Base-by-base conservation (phyloP, 2,329 filamentous ascomycete species). In the Chaetomiaceae sp. region DNA sequence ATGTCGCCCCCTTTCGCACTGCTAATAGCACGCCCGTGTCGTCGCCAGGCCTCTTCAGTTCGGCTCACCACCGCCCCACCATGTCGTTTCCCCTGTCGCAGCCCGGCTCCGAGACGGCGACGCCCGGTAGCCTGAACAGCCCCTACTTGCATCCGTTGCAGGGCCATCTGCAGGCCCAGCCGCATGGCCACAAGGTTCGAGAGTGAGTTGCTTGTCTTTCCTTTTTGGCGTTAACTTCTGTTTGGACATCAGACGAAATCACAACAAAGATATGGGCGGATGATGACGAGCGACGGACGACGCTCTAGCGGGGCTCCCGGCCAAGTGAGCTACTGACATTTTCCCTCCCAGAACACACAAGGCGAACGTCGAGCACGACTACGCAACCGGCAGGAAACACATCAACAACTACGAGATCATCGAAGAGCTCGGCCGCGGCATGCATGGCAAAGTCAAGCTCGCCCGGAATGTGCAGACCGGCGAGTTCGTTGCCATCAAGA, bases 371-470 rank as follows among this genome's bases (percentile, higher is more conserved):
- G 91, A 97, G 60, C 83, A 90, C 52, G 89, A 97, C 65, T 79
- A 79, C 44, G 76, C 88, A 52, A 95, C 91, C 5, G 93, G 93
- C 49, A 87, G 93, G 53, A 98, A 98, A 69, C 76, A 90, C 43
- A 95, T 98, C 73, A 98, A 98, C 61, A 86, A 96, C 62, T 98
- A 98, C 69, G 88, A 96, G 67, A 88, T 98, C 58, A 85, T 97
- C 55, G 87, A 95, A 65, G 93, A 98, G 68, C 87, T 98, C 44
- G 93, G 93, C 45, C 85, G 93, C 49, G 93, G 93, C 41, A 88
- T 95, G 59, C 93, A 98, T 64, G 93, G 93, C 60, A 98, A 97
- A 70, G 93, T 98, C 61, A 98, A 98, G 69, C 76, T 96, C 38
- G 93, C 90, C 38, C 81, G 88, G 44, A 89, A 94, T 62, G 72